Conservation (phyloP, 768 basidiomycete genomes). For the Lactarius psammicola region DNA sequence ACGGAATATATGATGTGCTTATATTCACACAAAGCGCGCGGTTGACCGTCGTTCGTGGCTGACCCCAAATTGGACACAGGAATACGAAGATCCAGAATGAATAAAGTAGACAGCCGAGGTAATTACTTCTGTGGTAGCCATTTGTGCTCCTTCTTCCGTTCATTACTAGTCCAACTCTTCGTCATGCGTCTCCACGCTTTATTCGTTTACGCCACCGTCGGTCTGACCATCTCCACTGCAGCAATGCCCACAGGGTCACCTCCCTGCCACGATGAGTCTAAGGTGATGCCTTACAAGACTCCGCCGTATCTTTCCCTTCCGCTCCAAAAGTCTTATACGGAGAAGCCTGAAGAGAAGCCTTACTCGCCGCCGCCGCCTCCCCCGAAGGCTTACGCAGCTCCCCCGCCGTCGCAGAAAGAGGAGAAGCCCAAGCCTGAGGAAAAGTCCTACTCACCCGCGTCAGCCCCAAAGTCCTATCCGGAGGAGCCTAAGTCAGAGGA, state of each 20-base stretch:
- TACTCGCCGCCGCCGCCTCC: not conserved
- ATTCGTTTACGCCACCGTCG: constrained; percentile 3
- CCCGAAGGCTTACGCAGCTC: not conserved
- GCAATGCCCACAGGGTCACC: constrained; percentile 13
- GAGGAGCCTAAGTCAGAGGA: too few relatives aligned
- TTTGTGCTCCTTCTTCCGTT: constrained; percentile 12
- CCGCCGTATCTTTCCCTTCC: not conserved
- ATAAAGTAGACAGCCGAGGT: constrained; percentile 10
- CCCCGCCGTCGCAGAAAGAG: not conserved
- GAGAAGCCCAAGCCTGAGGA: not conserved
- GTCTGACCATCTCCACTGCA: constrained; percentile 1
- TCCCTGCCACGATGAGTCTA: constrained; percentile 5
- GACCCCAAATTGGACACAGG: constrained; percentile 8
- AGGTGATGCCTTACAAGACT: not conserved
- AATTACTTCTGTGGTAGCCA: not conserved
- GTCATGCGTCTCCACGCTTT: constrained; percentile 15
- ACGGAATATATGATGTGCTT: not conserved
- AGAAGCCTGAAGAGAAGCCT: not conserved
- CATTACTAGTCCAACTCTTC: constrained; percentile 18
- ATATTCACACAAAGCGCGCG: not conserved
- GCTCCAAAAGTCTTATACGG: not conserved
- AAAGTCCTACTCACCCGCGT: not conserved
- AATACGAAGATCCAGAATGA: constrained; percentile 8
- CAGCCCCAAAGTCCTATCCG: not conserved
- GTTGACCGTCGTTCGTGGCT: not conserved